Evolutionary conservation across 2,329 filamentous ascomycete species (phyloP), one percentile per base, ranked within the genome.

Genomic region (Fusarium guadeloupense): DNA sequence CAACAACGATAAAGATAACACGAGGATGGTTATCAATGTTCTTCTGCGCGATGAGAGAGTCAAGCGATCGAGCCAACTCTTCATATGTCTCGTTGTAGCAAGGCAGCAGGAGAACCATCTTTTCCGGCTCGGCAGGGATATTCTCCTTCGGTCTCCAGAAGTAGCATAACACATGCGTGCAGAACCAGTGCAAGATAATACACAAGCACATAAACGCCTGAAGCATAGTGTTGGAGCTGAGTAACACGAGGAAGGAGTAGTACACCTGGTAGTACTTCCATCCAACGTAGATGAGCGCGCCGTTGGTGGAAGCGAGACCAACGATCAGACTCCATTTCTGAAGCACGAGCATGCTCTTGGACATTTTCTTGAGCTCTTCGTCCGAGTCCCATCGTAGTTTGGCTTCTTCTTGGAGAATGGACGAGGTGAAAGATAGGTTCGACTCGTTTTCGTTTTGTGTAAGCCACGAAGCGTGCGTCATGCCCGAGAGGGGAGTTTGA

Each of bases 81-180:
- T 80, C 71, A 7, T 70, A 65, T 0, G 77, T 80, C 62, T 83
- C 80, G 60, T 82, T 82, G 68, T 82, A 83, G 68, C 80, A 83
- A 2, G 80, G 80, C 5, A 82, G 70, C 26, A 82, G 66, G 25
- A 81, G 62, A 3, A 82, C 78, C 71, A 82, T 73, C 42, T 74
- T 74, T 62, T 82, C 80, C 0, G 75, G 77, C 25, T 71, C 67
- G 42, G 77, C 75, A 0, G 78, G 78, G 1, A 70, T 37, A 5
- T 70, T 62, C 13, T 75, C 74, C 45, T 75, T 74, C 13, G 62
- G 64, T n/a, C 59, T 58, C 47, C 65, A 62, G 37, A 64, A 76
- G 4, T 69, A 71, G 43, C 73, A 73, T 16, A 75, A 47, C 0
- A 72, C 44, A 9, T 64, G 68, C 9, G 73, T 76, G 43, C 71